These are phyloP conservation scores for Aspergillus conjunctus DNA, from an alignment of 495 filamentous ascomycete species.

Conservation along the genomic window DNA sequence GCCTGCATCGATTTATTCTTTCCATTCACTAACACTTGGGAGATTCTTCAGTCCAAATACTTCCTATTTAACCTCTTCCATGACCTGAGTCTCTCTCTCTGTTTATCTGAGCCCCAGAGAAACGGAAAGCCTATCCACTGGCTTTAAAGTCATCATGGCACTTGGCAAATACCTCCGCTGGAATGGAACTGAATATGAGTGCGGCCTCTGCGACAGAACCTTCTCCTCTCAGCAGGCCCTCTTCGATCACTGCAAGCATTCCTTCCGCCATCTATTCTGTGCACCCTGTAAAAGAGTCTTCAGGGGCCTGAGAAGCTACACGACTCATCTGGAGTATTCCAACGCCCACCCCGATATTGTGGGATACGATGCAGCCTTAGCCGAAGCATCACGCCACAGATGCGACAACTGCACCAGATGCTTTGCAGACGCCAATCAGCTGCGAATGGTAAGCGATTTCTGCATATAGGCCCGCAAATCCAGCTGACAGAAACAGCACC, in stretches of 20 bases:
- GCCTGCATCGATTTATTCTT: no score
- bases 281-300: not conserved
- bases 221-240: not conserved
- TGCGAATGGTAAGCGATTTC: slow-evolving; percentile 1
- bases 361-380: not conserved
- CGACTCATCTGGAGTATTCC: not conserved
- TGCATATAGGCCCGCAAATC: not conserved
- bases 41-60: no score
- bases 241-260: not conserved
- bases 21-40: no score
- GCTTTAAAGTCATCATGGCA: not conserved
- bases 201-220: not conserved
- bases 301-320: not conserved
- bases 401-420: not conserved
- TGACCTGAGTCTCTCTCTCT: not conserved
- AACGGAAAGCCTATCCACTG: not conserved
- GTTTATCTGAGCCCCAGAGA: not conserved
- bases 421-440: not conserved
- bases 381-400: not conserved
- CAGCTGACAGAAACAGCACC: slow-evolving; percentile 15
- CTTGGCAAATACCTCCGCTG: not conserved
- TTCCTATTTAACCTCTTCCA: no score
- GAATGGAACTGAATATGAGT: not conserved
- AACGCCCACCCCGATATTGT: not conserved
- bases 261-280: not conserved